phyloP scores from a whole-genome alignment of 192 early-diverging fungal genomes.

The Coemansia sp. region DNA sequence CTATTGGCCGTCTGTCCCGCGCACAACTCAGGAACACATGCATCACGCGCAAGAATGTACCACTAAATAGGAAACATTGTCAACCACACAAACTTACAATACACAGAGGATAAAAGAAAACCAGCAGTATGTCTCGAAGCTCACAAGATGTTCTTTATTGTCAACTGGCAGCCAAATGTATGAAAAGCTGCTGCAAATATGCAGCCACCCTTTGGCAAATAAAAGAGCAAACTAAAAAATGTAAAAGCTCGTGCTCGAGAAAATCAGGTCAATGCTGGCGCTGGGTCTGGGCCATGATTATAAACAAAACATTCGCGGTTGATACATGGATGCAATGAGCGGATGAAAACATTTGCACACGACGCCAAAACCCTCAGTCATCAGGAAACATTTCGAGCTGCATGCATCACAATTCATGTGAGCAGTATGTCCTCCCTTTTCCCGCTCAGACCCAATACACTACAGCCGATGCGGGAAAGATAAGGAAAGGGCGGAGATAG shows the following conservation, averaged over 20 bases:
- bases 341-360: not conserved
- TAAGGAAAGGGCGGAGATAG: not conserved
- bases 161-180: not conserved
- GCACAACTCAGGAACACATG: slow-evolving; percentile 2
- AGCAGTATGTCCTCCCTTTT: not conserved
- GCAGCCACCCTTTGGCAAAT: not conserved
- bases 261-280: not conserved
- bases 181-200: not conserved
- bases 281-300: not conserved
- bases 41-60: not conserved
- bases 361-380: not conserved
- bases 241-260: not conserved
- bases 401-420: slow-evolving; percentile 5
- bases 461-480: not conserved
- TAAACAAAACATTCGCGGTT: not conserved
- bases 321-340: not conserved
- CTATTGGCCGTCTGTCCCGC: not conserved
- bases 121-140: not conserved
- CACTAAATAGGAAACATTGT: slow-evolving; percentile 7
- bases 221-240: not conserved
- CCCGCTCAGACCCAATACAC: not conserved
- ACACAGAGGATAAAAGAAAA: slow-evolving; percentile 1
- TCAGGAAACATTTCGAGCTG: not conserved
- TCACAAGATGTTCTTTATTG: not conserved
- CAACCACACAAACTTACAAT: not conserved